A percentile compares a stretch with the other conserved stretches of the same genome.
phyloP scores from a whole-genome alignment of 192 early-diverging fungal genomes.

The Coemansia sp. region DNA sequence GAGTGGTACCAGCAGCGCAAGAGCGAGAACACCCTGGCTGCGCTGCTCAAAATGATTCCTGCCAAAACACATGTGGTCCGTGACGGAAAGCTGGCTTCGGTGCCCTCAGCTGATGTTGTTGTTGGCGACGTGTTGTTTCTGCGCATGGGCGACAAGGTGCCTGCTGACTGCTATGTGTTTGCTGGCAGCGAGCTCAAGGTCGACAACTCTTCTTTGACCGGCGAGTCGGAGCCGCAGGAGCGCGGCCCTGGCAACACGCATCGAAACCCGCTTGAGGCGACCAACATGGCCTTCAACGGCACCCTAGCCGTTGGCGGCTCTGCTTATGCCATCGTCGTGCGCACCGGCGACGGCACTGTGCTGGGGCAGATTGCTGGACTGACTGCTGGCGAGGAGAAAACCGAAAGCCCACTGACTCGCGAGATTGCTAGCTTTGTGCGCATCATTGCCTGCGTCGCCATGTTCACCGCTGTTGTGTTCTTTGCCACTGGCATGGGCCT shows the following conservation, averaged over 20 bases:
- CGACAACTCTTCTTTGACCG: constrained; percentile 95
- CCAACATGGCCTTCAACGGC: constrained; percentile 89
- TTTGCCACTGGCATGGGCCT: constrained; percentile 73
- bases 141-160: constrained; percentile 91
- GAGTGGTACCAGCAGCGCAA: constrained; percentile 94
- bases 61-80: constrained; percentile 78
- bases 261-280: constrained; percentile 87
- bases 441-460: constrained; percentile 80
- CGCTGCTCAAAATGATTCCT: constrained; percentile 90
- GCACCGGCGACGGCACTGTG: constrained; percentile 91
- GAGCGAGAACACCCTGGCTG: constrained; percentile 82
- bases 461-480: constrained; percentile 77
- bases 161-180: constrained; percentile 87
- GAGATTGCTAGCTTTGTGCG: constrained; percentile 84
- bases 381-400: constrained; percentile 76
- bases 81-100: constrained; percentile 67
- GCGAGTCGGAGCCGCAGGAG: constrained; percentile 94
- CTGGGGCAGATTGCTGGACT: constrained; percentile 93
- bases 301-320: constrained; percentile 84
- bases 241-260: constrained; percentile 63
- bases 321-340: constrained; percentile 88
- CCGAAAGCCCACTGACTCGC: constrained; percentile 67
- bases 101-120: constrained; percentile 74
- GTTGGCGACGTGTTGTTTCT: constrained; percentile 87
- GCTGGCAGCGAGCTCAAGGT: constrained; percentile 85